Evolutionary conservation across 805 yeast species (phyloP), one percentile per base, ranked within the genome.

Genomic region (Yamadazyma paraphyllophila): DNA sequence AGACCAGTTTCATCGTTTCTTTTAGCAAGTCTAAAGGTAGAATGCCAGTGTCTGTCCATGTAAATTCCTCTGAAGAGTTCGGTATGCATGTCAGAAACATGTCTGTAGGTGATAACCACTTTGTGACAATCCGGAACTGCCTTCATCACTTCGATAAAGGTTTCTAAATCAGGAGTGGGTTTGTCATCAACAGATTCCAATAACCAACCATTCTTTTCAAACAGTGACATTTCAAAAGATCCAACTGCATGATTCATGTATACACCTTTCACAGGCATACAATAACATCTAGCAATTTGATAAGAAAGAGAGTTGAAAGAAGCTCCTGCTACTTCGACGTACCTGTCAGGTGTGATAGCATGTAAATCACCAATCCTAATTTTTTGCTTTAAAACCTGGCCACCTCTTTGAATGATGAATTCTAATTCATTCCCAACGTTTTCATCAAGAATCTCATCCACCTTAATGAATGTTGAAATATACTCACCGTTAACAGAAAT

Each of bases 31-130:
- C 84, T 76, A 62, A 89, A 85, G 37, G 82, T 74, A 7, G 83
- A 75, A 46, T 77, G 73, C 96, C 96, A 90, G 65, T 88, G 96
- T 52, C 96, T 81, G 58, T 89, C 96, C 41, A 90, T 76, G 55
- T 77, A 80, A 9, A 86, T 73, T 1, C 85, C 78, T n/a, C 81
- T 73, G 30, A 85, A 77, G 39, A 77, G 71, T 31, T 85, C 85
- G 2, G 89, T 78, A 62, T 90, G 96, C 50, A 85, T 73, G 59
- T 89, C 96, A 2, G 88, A 76, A 39, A 89, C 75, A 62, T 88
- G 94, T 51, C 91, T 82, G 65, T 79, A 87, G 46, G 81, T 70
- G 16, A 86, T 76, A 2, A 89, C 70, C 2, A 91, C 85, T 56
- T 85, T 80, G 41, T 82, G 74, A 38, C 82, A 73, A 61, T 90